Conservation (phyloP, 169 alveolate species). For the Neospora caninum region DNA sequence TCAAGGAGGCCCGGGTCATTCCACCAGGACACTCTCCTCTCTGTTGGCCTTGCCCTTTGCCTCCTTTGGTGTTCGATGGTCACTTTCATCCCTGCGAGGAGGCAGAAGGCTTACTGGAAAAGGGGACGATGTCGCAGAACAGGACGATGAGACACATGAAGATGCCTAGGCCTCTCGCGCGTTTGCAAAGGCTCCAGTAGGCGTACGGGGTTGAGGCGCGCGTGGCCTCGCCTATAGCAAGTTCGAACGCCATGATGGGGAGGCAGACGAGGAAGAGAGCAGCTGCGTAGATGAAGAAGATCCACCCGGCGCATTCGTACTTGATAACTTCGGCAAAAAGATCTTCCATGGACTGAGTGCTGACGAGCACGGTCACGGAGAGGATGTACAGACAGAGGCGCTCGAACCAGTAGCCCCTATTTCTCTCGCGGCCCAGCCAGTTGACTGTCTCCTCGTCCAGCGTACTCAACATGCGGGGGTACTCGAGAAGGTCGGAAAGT, state of each 20-base stretch:
- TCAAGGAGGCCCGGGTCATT: too few relatives aligned
- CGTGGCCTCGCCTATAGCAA: neutral
- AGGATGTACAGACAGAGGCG: constrained; percentile 5
- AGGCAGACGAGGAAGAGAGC: neutral
- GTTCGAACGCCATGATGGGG: constrained; percentile 37
- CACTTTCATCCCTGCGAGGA: neutral
- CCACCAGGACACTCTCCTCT: too few relatives aligned
- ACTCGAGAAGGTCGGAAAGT: constrained; percentile 22
- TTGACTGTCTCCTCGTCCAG: neutral
- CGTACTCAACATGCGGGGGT: constrained; percentile 25
- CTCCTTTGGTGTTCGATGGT: too few relatives aligned
- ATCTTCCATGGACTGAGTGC: neutral
- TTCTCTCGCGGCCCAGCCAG: neutral
- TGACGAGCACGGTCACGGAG: neutral
- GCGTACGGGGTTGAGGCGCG: neutral
- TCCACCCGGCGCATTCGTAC: neutral
- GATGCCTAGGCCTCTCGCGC: constrained; percentile 31
- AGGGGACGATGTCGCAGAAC: neutral
- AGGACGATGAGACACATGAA: constrained; percentile 5
- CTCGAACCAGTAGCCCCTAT: neutral
- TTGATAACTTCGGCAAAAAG: neutral
- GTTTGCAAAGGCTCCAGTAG: neutral
- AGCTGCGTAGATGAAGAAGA: neutral
- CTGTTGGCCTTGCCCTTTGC: too few relatives aligned
- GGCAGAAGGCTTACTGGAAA: neutral